Percentiles rank a stretch among this genome's conserved stretches.
Evolutionary conservation across 495 filamentous ascomycete species (phyloP).

Genomic region (Penicillium longicatenatum): DNA sequence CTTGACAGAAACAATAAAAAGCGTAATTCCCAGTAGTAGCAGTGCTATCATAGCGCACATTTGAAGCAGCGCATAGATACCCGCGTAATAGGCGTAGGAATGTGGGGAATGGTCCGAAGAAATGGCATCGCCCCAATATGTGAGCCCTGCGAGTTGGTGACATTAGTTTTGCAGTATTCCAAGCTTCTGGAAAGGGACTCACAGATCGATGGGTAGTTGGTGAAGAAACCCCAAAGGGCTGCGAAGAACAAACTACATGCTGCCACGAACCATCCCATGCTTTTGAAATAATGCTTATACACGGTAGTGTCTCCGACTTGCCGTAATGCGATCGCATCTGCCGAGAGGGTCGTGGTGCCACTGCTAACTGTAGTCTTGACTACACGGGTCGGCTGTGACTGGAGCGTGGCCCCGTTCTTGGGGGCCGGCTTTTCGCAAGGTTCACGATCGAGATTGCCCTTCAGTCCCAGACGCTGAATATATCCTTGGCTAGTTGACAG

Average conservation of each 20-base stretch:
- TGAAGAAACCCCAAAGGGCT: constrained; percentile 32
- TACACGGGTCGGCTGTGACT: not conserved
- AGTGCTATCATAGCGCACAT: constrained; percentile 8
- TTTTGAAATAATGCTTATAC: constrained; percentile 40
- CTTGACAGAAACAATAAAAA: constrained; percentile 3
- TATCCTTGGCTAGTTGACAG: not conserved
- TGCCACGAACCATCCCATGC: constrained; percentile 28
- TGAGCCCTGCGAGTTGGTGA: constrained; percentile 22
- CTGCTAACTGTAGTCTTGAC: not conserved
- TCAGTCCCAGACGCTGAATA: not conserved
- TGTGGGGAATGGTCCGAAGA: constrained; percentile 25
- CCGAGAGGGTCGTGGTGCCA: not conserved
- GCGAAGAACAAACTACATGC: constrained; percentile 22
- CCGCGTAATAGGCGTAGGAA: constrained; percentile 34
- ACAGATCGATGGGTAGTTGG: constrained; percentile 39
- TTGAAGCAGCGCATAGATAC: constrained; percentile 35
- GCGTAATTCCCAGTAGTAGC: constrained; percentile 14
- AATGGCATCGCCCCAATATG: constrained; percentile 37
- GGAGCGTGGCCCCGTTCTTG: not conserved
- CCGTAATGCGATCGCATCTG: constrained; percentile 23
- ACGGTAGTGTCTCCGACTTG: constrained; percentile 27
- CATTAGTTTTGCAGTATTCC: not conserved
- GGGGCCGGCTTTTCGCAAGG: not conserved
- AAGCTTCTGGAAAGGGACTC: not conserved
- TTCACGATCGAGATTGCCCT: not conserved